Base-by-base conservation (phyloP, 2,329 filamentous ascomycete genomes). In the Sporothrix inflata region DNA sequence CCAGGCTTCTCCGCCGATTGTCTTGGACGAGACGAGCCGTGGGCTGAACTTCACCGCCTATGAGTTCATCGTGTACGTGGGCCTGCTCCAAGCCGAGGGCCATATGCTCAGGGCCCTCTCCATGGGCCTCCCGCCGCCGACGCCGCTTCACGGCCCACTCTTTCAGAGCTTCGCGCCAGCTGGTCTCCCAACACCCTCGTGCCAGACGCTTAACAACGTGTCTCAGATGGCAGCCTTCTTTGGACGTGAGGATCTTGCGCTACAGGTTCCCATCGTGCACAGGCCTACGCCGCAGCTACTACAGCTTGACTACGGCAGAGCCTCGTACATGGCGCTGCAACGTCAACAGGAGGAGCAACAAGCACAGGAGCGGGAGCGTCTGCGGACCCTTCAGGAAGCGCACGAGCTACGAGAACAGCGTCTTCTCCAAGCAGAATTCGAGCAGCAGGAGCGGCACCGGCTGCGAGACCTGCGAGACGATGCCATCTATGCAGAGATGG, bases 41-140 rank as follows among this genome's bases (percentile, higher is more conserved):
- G 63, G 63, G 21, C 21, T 51, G 3, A 12, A n/a, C 30, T 24
- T 42, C 6, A n/a, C 34, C 2, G 66, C 66, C 49, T 55, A 45
- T 34, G 49, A 69, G n/a, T 57, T 69, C 24, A n/a, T 34, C 14
- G 49, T 57, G 11, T 69, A 69, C 49, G 47, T 69, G 34, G 66
- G 49, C 34, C 47, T 69, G n/a, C 66, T 69, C 3, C 30, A 69
- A 21, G 49, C 66, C 30, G 66, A 69, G 45, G 34, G 42, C n/a
- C 19, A 55, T 4, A 9, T 27, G 45, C 65, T 30, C 14, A 27
- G 9, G 14, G 16, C 45, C 2, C 34, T 40, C 34, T 4, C 60
- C 16, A 24, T 21, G 38, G 34, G 34, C 11, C 34, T 42, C 16
- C 9, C 30, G 14, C 16, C 16, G 57, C 57, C 57, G 4, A 24